phyloP scores from a whole-genome alignment of 208 protist species.

The Borovskyia barvae region DNA sequence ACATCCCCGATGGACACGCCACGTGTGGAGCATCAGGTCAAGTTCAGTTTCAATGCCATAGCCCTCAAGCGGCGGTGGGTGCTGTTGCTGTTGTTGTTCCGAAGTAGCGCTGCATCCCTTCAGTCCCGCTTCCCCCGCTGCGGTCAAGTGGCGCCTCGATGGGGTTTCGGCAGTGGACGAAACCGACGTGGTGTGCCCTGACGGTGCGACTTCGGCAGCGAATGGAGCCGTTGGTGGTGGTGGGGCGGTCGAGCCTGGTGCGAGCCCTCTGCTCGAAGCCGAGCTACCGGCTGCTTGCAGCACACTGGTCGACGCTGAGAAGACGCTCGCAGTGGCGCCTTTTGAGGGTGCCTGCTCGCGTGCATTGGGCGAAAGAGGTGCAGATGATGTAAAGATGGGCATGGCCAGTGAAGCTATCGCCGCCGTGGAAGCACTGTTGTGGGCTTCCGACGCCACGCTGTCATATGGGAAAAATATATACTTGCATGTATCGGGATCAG shows the following conservation, averaged over 20 bases:
- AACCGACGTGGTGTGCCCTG: conserved; percentile 1
- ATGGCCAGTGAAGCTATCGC: neutral
- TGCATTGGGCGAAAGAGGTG: neutral
- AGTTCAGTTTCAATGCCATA: conserved; percentile 24
- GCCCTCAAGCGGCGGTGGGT: neutral
- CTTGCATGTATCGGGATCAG: conserved; percentile 19
- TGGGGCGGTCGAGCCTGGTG: neutral
- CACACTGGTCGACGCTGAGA: neutral
- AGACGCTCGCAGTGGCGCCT: neutral
- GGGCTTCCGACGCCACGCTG: too few species aligned
- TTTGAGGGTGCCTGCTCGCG: conserved; percentile 1
- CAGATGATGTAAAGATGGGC: neutral
- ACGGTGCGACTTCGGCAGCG: conserved; percentile 8
- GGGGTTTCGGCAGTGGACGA: neutral
- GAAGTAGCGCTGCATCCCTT: neutral
- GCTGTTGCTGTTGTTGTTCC: neutral
- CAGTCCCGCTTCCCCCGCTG: neutral
- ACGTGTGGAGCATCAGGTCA: conserved; percentile 23
- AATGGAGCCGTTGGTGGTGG: neutral
- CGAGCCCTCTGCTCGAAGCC: neutral
- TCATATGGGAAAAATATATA: conserved; percentile 31
- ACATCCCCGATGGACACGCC: conserved; percentile 58
- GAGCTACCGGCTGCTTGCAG: neutral
- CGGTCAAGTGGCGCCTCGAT: neutral
- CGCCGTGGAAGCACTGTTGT: neutral